Evolutionary conservation across 73 alveolate genomes (phyloP).

Genomic region (Paramecium octaurelia): DNA sequence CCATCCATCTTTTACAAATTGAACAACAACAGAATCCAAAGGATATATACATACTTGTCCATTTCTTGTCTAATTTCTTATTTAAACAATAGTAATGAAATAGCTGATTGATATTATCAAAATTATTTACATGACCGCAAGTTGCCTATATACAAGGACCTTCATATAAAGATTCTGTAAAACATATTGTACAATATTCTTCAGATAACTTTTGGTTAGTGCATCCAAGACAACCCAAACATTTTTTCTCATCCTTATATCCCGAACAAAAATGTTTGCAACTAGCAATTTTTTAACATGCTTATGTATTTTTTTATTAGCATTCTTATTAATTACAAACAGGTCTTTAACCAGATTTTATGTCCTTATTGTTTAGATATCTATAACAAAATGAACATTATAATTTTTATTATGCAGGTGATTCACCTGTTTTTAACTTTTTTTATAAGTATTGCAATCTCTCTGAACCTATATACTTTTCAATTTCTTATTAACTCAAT

Average conservation of each 20-base stretch:
- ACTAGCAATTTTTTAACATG: slow-evolving; percentile 19
- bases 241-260: slow-evolving; percentile 30
- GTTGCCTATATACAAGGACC: slow-evolving; percentile 59
- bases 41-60: slow-evolving; percentile 72
- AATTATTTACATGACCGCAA: slow-evolving; percentile 51
- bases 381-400: slow-evolving; percentile 9
- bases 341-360: background rate
- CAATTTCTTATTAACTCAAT: background rate
- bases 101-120: slow-evolving; percentile 21
- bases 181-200: slow-evolving; percentile 60
- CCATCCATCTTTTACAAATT: slow-evolving; percentile 70
- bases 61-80: slow-evolving; percentile 62
- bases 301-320: background rate
- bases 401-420: background rate
- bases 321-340: slow-evolving; percentile 45
- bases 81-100: slow-evolving; percentile 46
- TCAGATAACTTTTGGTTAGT: slow-evolving; percentile 37
- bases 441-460: background rate
- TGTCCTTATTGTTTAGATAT: background rate
- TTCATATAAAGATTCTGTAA: slow-evolving; percentile 59
- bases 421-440: slow-evolving; percentile 40
- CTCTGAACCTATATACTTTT: slow-evolving; percentile 28
- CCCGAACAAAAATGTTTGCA: slow-evolving; percentile 61
- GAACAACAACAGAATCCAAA: slow-evolving; percentile 71
- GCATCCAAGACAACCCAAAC: slow-evolving; percentile 39